Percentiles rank a stretch among this genome's conserved stretches.
These are phyloP conservation scores for Russula abietina DNA, from an alignment of 768 basidiomycete genomes.

Conservation along the genomic window DNA sequence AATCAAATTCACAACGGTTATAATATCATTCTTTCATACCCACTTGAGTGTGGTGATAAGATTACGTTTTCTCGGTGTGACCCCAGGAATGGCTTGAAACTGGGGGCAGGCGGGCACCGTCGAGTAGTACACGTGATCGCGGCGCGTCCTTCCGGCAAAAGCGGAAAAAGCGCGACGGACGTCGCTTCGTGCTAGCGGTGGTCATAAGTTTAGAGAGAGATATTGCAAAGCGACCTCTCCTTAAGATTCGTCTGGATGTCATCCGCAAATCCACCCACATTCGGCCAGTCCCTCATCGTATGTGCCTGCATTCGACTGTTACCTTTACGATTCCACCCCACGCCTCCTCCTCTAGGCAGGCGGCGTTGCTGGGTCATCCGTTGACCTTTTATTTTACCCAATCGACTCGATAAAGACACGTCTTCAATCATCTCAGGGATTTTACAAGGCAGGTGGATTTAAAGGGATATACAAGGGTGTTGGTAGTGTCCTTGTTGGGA, in stretches of 20 bases:
- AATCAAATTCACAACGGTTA: not conserved
- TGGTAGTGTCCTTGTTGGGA: slow-evolving; percentile 90
- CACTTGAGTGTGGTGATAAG: not conserved
- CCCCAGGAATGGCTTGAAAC: not conserved
- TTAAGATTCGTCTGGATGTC: slow-evolving; percentile 11
- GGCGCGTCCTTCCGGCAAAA: not conserved
- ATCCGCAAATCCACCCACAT: slow-evolving; percentile 25
- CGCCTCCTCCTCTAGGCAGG: slow-evolving; percentile 54
- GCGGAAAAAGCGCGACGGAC: too few species aligned
- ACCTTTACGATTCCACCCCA: not conserved
- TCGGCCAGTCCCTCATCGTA: slow-evolving; percentile 33
- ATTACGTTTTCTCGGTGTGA: not conserved
- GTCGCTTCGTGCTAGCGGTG: too few species aligned
- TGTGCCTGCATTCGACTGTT: slow-evolving; percentile 10
- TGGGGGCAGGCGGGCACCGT: not conserved
- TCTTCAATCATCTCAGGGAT: slow-evolving; percentile 84
- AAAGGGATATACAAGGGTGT: slow-evolving; percentile 88
- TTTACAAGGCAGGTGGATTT: slow-evolving; percentile 80
- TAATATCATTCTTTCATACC: slow-evolving; percentile 7
- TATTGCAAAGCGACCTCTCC: too few species aligned
- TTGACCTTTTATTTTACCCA: slow-evolving; percentile 94
- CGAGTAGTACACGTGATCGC: slow-evolving; percentile 17
- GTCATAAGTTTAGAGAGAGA: too few species aligned
- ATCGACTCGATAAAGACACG: slow-evolving; percentile 97
- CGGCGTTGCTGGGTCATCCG: slow-evolving; percentile 85